These are phyloP conservation scores for Quercus mongolica DNA, from an alignment of 306 rosid species.

Conservation along the genomic window DNA sequence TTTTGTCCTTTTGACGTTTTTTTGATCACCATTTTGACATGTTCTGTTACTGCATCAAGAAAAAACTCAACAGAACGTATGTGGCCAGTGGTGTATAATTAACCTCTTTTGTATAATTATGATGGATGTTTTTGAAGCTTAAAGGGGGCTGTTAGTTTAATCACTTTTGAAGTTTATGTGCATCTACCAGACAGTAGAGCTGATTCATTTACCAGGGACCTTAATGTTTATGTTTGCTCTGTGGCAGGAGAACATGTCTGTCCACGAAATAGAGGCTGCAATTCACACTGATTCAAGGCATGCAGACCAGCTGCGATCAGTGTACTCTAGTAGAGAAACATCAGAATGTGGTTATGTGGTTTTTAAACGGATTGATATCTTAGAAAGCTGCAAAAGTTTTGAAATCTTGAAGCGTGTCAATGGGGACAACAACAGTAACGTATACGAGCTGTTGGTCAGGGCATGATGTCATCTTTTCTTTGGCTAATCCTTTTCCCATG, in stretches of 20 bases:
- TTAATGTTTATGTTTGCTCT: background rate
- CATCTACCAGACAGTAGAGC: background rate
- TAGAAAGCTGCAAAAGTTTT: constrained; percentile 81
- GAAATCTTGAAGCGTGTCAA: constrained; percentile 88
- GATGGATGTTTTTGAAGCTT: background rate
- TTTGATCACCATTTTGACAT: background rate
- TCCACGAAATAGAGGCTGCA: constrained; percentile 73
- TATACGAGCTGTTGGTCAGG: constrained; percentile 78
- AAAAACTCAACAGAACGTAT: background rate
- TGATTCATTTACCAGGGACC: background rate
- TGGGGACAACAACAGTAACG: constrained; percentile 84
- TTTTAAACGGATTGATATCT: constrained; percentile 71
- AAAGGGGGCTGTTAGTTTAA: background rate
- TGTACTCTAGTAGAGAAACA: constrained; percentile 66
- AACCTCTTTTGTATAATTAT: background rate
- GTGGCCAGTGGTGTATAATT: background rate
- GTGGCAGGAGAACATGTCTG: constrained; percentile 76
- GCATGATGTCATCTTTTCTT: constrained; percentile 41
- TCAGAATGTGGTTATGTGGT: constrained; percentile 39
- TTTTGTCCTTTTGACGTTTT: background rate
- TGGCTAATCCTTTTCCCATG: background rate
- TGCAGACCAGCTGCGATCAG: constrained; percentile 77
- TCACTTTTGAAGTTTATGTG: background rate
- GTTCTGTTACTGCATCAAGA: background rate
- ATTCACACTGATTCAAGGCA: constrained; percentile 92